A percentile compares a stretch with the other conserved stretches of the same genome.
Conservation (phyloP, 768 basidiomycete genomes). For the Boletellus sp. region DNA sequence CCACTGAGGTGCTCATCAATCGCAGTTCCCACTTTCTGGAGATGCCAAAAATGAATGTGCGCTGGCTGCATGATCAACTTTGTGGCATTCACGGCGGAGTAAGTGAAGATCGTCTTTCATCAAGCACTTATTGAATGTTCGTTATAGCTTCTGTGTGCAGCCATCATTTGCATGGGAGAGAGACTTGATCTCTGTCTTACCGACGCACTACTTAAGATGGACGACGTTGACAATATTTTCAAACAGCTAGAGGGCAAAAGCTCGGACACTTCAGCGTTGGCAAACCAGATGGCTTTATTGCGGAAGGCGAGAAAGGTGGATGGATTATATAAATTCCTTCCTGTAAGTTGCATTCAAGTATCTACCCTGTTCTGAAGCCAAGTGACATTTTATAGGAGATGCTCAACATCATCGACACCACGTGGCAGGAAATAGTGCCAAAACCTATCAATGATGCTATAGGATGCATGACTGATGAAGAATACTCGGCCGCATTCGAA, state of each 20-base stretch:
- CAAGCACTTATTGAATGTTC: not conserved
- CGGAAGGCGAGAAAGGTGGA: not conserved
- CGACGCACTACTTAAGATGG: not conserved
- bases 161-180: not conserved
- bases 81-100: slow-evolving; percentile 1
- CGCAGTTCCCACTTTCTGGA: not conserved
- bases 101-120: too few species aligned
- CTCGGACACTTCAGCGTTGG: too few species aligned
- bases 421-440: too few species aligned
- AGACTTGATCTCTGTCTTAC: not conserved
- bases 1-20: not conserved
- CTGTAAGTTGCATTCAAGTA: too few species aligned
- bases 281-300: too few species aligned
- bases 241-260: not conserved
- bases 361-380: too few species aligned
- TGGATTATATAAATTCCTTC: too few species aligned
- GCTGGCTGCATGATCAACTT: not conserved
- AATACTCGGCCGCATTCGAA: too few species aligned
- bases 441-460: too few species aligned
- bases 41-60: slow-evolving; percentile 1
- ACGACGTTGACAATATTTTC: not conserved
- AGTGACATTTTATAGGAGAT: too few species aligned
- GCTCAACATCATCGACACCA: too few species aligned
- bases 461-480: not conserved
- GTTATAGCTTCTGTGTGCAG: not conserved